phyloP scores from a whole-genome alignment of 1,139 yeast species.

The Lodderomyces margitis region DNA sequence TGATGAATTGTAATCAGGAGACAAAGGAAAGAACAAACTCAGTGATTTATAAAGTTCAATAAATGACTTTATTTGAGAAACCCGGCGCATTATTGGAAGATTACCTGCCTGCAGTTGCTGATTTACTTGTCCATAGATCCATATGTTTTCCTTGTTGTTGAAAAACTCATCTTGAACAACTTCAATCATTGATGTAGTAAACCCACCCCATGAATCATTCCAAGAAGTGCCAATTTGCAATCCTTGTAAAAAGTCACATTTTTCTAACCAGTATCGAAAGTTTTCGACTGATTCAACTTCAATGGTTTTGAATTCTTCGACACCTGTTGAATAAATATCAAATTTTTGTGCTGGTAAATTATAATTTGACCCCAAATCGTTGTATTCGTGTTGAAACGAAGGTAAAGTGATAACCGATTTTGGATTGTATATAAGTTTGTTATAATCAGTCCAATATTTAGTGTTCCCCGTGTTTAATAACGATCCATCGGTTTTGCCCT shows the following conservation, averaged over 20 bases:
- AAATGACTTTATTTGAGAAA: slow-evolving; percentile 48
- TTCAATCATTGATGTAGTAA: slow-evolving; percentile 50
- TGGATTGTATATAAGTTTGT: slow-evolving; percentile 67
- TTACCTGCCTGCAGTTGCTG: slow-evolving; percentile 2
- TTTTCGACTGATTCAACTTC: slow-evolving; percentile 38
- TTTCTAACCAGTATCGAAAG: slow-evolving; percentile 68
- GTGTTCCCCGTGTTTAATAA: slow-evolving; percentile 44
- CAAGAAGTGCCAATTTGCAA: slow-evolving; percentile 64
- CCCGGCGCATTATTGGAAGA: slow-evolving; percentile 12
- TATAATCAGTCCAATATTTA: slow-evolving; percentile 79
- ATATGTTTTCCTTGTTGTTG: slow-evolving; percentile 48
- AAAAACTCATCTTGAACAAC: slow-evolving; percentile 69
- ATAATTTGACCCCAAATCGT: slow-evolving; percentile 29
- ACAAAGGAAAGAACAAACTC: slow-evolving; percentile 49
- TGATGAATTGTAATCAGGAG: slow-evolving; percentile 18
- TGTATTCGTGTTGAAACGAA: slow-evolving; percentile 42
- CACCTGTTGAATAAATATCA: slow-evolving; percentile 27
- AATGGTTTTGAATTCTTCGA: slow-evolving; percentile 23
- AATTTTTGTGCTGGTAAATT: slow-evolving; percentile 31
- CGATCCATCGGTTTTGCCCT: slow-evolving; percentile 30
- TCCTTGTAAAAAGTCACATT: slow-evolving; percentile 73
- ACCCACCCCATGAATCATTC: slow-evolving; percentile 86
- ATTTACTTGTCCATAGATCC: slow-evolving; percentile 33
- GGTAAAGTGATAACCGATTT: slow-evolving; percentile 50
- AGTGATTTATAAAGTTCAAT: slow-evolving; percentile 44